Evolutionary conservation across 768 basidiomycete species (phyloP).

Genomic region (Lactarius pseudohatsudake): DNA sequence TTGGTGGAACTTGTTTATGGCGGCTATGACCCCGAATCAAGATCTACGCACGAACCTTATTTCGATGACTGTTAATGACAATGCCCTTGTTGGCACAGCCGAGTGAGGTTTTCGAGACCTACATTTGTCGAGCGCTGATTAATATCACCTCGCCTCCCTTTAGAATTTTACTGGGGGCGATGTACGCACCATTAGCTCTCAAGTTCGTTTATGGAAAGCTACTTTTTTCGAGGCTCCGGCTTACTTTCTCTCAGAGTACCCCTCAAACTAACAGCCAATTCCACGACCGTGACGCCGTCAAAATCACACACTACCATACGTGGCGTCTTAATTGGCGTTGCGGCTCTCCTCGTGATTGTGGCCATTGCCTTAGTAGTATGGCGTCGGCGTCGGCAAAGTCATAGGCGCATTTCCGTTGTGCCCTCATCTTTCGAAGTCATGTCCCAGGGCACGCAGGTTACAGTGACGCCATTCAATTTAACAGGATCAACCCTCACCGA

Average conservation of each 20-base stretch:
- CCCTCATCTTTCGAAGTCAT: neutral
- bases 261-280: neutral
- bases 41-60: conserved; percentile 14
- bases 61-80: conserved; percentile 5
- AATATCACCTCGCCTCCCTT: neutral
- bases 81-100: neutral
- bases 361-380: neutral
- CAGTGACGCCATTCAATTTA: conserved; percentile 10
- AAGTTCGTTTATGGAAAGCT: conserved; percentile 18
- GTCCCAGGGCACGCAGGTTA: neutral
- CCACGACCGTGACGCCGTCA: neutral
- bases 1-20: conserved; percentile 21
- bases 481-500: neutral
- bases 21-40: conserved; percentile 6
- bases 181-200: conserved; percentile 30
- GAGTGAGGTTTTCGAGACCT: conserved; percentile 7
- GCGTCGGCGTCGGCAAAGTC: conserved; percentile 11
- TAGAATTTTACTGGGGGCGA: conserved; percentile 30
- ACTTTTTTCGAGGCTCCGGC: neutral
- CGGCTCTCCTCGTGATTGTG: neutral
- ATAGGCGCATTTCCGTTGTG: neutral
- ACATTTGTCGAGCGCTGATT: neutral
- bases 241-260: neutral
- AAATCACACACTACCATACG: conserved; percentile 14
- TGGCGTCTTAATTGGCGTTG: conserved; percentile 15